These are phyloP conservation scores for Dalbergia cochinchinensis DNA, from an alignment of 306 rosid species.

Conservation along the genomic window DNA sequence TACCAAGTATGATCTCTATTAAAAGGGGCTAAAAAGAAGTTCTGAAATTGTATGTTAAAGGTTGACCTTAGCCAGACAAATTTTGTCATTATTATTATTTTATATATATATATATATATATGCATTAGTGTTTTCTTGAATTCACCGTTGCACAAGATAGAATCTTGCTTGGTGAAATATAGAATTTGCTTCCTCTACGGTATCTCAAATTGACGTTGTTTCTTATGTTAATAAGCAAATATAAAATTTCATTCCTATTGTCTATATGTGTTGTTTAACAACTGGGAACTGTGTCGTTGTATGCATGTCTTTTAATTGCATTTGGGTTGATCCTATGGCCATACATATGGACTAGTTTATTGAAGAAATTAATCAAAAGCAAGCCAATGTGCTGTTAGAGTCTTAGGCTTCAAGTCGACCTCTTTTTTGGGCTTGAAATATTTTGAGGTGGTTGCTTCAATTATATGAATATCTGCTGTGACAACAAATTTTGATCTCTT, in stretches of 20 bases:
- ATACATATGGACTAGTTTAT: neutral
- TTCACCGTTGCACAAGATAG: slow-evolving; percentile 12
- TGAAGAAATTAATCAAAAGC: neutral
- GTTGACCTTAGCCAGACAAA: too few species aligned
- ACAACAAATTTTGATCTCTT: neutral
- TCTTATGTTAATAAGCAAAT: slow-evolving; percentile 13
- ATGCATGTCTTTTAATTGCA: slow-evolving; percentile 8
- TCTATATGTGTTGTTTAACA: slow-evolving; percentile 18
- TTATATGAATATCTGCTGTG: neutral
- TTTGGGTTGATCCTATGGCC: neutral
- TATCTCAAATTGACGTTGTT: slow-evolving; percentile 38
- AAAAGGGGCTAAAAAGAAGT: too few species aligned
- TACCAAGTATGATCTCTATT: too few species aligned
- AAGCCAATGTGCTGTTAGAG: neutral
- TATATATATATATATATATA: too few species aligned
- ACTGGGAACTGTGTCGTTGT: slow-evolving; percentile 6
- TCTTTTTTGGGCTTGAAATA: neutral
- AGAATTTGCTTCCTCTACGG: slow-evolving; percentile 1
- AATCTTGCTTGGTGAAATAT: neutral
- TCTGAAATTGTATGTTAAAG: too few species aligned
- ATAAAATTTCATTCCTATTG: neutral
- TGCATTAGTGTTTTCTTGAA: slow-evolving; percentile 35
- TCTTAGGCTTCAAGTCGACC: neutral
- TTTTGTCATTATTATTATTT: too few species aligned
- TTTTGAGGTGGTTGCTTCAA: neutral